Conservation (phyloP, 371 early-diverging fungal species). For the Zychaea mexicana region DNA sequence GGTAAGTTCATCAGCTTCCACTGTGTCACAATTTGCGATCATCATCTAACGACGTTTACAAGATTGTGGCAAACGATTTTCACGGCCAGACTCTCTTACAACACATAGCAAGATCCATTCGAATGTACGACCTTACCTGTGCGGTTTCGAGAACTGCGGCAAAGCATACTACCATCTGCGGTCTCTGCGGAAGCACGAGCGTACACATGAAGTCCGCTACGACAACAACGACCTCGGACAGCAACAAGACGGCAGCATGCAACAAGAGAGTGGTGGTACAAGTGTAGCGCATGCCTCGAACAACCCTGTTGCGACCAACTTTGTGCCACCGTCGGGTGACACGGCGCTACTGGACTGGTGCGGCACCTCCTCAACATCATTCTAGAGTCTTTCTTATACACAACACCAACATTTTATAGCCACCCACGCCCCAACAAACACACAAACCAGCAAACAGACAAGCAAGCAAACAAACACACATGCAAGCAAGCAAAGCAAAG, state of each 20-base stretch:
- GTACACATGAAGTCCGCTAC: constrained; percentile 48
- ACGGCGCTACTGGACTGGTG: constrained; percentile 6
- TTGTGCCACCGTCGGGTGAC: constrained; percentile 9
- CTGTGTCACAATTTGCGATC: too few relatives aligned
- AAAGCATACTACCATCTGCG: constrained; percentile 86
- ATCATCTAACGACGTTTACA: background rate
- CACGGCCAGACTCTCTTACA: constrained; percentile 87
- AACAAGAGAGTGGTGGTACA: background rate
- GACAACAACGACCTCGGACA: background rate
- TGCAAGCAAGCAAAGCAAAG: too few relatives aligned
- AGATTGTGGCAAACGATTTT: constrained; percentile 83
- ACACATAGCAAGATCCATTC: constrained; percentile 91
- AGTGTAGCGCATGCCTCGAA: constrained; percentile 6
- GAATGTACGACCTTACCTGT: constrained; percentile 73
- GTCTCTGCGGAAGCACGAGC: constrained; percentile 78
- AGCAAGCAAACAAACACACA: background rate
- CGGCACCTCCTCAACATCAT: background rate
- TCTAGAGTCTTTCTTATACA: background rate
- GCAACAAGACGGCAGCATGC: background rate
- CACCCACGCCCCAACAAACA: background rate
- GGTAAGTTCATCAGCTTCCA: constrained; percentile 16
- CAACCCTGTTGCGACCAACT: background rate
- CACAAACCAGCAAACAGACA: too few relatives aligned
- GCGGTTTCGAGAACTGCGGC: constrained; percentile 61
- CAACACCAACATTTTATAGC: background rate